Evolutionary conservation across 1,139 yeast species (phyloP), one percentile per base, ranked within the genome.

Genomic region (Cylindricascospora bacillispora): DNA sequence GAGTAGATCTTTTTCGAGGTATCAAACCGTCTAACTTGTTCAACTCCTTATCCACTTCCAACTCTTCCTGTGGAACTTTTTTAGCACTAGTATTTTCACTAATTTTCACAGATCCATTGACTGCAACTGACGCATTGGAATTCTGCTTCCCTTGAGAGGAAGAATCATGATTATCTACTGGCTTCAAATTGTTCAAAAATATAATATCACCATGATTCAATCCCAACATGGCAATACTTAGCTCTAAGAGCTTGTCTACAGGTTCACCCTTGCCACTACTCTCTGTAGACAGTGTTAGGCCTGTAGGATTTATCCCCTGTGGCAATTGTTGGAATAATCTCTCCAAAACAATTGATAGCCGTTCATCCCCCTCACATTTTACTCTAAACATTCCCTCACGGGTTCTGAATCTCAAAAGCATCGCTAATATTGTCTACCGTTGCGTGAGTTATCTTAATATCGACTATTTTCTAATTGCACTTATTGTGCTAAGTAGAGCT

Each of bases 171-270:
- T n/a, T n/a, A n/a, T n/a, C n/a, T n/a, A n/a, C n/a, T n/a, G n/a
- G n/a, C n/a, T n/a, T n/a, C 12, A 62, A 64, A 45, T 74, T 77
- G 13, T 60, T 61, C 9, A 81, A 58, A 49, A 65, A 78, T 10
- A 86, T 49, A 70, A 86, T 64, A 42, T 82, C 94, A n/a, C 98
- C 98, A 56, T 89, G 89, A 41, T 63, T 64, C 40, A 72, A 58
- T 0, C 80, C 80, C 38, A 81, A 52, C 10, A 66, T 67, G 1
- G 45, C 49, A 2, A 80, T 56, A 1, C 75, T 55, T 15, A 74
- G 54, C 5, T 59, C 54, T 7, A 54, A 44, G 4, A 67, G 68
- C 2, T 59, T 47, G 38, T 66, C 63, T 9, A 73, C 76, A 13
- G 57, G 60, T 10, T 59, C 66, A 16, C 62, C 57, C 19, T 57